Evolutionary conservation across 2,329 filamentous ascomycete species (phyloP).

Genomic region (Thelonectria discophora): DNA sequence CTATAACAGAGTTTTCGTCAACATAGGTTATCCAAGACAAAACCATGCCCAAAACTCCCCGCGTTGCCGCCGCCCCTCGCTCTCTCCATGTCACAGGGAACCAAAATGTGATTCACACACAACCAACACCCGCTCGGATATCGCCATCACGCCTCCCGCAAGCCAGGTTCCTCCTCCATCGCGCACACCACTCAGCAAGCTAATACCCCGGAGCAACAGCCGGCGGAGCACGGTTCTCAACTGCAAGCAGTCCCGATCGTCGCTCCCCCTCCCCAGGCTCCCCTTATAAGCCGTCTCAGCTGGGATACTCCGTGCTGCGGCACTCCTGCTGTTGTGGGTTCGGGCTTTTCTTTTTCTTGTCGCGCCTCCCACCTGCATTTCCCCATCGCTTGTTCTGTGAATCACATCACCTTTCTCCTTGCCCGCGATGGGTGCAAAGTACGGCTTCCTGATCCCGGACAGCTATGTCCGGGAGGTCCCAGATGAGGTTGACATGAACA

Average conservation of each 20-base stretch:
- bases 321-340: neutral
- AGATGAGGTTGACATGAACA: constrained; percentile 35
- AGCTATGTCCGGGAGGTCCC: constrained; percentile 36
- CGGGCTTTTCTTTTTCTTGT: neutral
- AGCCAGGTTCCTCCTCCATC: neutral
- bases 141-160: neutral
- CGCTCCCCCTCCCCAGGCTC: too few relatives aligned
- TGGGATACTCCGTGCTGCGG: neutral
- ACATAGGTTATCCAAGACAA: neutral
- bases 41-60: neutral
- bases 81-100: neutral
- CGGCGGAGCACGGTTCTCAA: neutral
- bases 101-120: neutral
- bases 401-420: neutral
- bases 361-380: neutral
- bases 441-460: constrained; percentile 38
- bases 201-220: neutral
- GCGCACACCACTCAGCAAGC: neutral
- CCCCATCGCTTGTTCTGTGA: neutral
- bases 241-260: neutral
- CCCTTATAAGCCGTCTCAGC: constrained; percentile 8
- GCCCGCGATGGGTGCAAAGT: constrained; percentile 23
- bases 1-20: neutral
- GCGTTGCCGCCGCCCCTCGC: neutral
- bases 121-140: neutral